Evolutionary conservation across 805 yeast genomes (phyloP), one percentile per base, ranked within the genome.

Genomic region (Candida ulmi): DNA sequence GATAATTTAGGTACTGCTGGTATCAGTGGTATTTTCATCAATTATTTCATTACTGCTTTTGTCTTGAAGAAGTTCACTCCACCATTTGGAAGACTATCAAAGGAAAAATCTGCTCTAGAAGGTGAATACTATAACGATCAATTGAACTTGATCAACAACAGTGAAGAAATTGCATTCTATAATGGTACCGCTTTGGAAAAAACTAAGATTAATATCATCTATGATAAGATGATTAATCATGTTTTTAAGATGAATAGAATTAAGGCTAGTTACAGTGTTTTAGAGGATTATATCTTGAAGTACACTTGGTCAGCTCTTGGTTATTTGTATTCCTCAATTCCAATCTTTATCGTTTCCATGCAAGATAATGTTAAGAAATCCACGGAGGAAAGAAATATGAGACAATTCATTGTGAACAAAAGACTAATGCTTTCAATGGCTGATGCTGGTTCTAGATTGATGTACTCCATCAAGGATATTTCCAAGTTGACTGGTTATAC

Each of bases 221-320:
- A 83, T 57, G 58, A 66, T 16, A 69, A 68, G 30, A 70, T 90
- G 47, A 70, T 71, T 56, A 59, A 63, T 23, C 87, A 81, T 46
- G 64, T 78, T 40, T 61, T 70, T 34, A 65, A 66, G 39, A 76
- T 80, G 41, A 76, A 79, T 48, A 68, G 74, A 44, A 68, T 73
- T 30, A 75, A 83, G 43, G 80, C 85, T 40, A 63, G 71, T 11
- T 90, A 88, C 59, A 81, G 80, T 37, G 69, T 86, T 45, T 61
- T 84, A 43, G 96, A 90, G 64, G 95, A 88, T 56, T 87, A 88
- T 54, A 77, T 88, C 35, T 72, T 90, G 60, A 90, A 88, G 63
- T 88, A 86, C 56, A 78, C 91, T 11, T 90, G 97, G 97, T 88
- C 96, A 3, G 96, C 95, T 0, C 74, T 90, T 63, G 96, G 97